Base-by-base conservation (phyloP, 805 yeast species). In the Ogataea ramenticola region DNA sequence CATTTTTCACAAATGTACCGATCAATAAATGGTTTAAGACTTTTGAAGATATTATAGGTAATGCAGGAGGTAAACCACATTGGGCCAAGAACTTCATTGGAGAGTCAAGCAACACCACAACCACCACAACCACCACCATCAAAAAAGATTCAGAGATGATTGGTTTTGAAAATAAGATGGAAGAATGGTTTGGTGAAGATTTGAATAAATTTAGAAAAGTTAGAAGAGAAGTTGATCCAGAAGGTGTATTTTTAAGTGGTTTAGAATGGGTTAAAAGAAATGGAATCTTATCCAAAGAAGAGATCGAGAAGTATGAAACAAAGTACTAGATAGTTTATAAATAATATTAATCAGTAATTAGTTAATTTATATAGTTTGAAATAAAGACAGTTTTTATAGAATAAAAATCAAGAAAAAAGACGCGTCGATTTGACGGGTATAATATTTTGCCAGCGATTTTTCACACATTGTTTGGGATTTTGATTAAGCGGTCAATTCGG, bases 1-100 rank as follows among this genome's bases (percentile, higher is more conserved):
- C 99, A n/a, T 91, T 91, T 64, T 74, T 76, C 31, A 74, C 77
- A 45, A 75, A 80, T 55, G 82, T 89, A 11, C 82, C 85, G 37
- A 79, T 88, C 31, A 79, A 77, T 39, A 73, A 78, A 51, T 91
- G 97, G 96, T 91, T 76, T 65, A 74, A 75, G 41, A 69, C 72
- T n/a, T 91, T 91, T 62, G 99, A 91, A 64, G 75, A 77, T 43
- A 76, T 87, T 1, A 70, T 90, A 72, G 73, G 72, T 41, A 79
- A 77, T 24, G 89, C 84, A 26, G 89, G 85, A 32, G 99, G 99
- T 37, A 86, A 81, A 61, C 99, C 99, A 2, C 99, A 91, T 63
- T 91, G 99, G 99, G 99, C 99, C 16, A 91, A 91, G 70, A 90
- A 89, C 64, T 91, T 88, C 62, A 69, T 86, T 45, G 95, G 96